Percentiles rank a stretch among this genome's conserved stretches.
Conservation (phyloP, 768 basidiomycete genomes). For the Saitozyma sp. region DNA sequence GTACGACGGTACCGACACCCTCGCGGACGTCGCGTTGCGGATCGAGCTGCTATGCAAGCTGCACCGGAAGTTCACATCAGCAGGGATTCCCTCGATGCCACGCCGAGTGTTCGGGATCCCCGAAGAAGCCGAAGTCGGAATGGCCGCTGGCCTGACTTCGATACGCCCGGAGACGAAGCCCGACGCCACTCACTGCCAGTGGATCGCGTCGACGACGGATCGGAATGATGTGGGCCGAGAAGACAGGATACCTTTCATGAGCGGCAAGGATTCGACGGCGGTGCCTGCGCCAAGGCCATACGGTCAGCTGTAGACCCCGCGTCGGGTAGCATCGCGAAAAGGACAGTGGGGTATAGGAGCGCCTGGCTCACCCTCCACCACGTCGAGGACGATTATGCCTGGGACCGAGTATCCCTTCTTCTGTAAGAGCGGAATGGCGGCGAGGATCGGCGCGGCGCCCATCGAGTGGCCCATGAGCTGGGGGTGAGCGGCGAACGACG, state of each 20-base stretch:
- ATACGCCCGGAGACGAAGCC: no score
- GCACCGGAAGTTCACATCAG: neutral
- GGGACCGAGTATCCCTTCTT: conserved; percentile 68
- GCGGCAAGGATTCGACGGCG: conserved; percentile 85
- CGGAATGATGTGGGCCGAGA: conserved; percentile 82
- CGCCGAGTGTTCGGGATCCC: no score
- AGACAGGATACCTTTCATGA: conserved; percentile 85
- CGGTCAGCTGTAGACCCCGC: no score
- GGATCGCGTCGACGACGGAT: conserved; percentile 77
- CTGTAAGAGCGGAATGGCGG: conserved; percentile 67
- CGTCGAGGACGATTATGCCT: conserved; percentile 77
- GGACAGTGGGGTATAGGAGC: neutral
- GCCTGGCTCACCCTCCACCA: conserved; percentile 67
- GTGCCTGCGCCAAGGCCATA: conserved; percentile 61
- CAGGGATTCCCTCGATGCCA: neutral
- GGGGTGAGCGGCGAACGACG: neutral
- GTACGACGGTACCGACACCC: conserved; percentile 82
- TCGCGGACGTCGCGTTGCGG: conserved; percentile 74
- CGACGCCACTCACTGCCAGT: conserved; percentile 79
- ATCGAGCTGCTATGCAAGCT: conserved; percentile 81
- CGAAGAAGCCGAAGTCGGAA: no score
- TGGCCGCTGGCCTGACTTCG: no score
- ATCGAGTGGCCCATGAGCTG: conserved; percentile 90
- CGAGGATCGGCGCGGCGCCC: conserved; percentile 86
- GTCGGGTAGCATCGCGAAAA: neutral